Evolutionary conservation across 805 yeast species (phyloP).

Genomic region (Kregervanrija pseudodelftensis): DNA sequence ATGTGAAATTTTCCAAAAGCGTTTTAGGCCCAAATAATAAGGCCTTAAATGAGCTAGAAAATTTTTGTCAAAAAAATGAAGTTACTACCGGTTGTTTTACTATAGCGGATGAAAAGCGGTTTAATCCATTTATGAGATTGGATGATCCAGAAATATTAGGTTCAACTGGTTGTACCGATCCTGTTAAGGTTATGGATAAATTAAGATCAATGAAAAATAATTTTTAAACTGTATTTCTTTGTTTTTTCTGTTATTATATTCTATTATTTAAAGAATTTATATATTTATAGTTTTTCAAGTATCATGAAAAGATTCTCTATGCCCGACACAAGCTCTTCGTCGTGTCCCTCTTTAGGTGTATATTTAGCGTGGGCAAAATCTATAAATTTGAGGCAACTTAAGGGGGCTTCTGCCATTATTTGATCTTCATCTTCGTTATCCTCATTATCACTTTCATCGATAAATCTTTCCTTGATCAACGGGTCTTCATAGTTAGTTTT

Average conservation of each 20-base stretch:
- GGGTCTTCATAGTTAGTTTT: constrained; percentile 34
- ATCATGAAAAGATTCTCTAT: constrained; percentile 50
- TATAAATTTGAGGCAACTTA: constrained; percentile 61
- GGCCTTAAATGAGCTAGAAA: constrained; percentile 48
- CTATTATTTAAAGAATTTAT: not conserved
- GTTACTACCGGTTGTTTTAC: constrained; percentile 83
- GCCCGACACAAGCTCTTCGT: constrained; percentile 65
- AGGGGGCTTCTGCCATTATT: constrained; percentile 22
- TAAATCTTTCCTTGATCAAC: constrained; percentile 16
- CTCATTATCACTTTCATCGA: constrained; percentile 29
- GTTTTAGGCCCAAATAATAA: constrained; percentile 41
- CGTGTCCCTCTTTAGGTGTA: constrained; percentile 58
- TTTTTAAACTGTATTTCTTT: constrained; percentile 22
- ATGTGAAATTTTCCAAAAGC: constrained; percentile 68
- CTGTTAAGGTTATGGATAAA: constrained; percentile 57
- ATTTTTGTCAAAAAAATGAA: constrained; percentile 49
- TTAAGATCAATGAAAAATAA: constrained; percentile 74
- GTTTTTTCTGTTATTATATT: not conserved
- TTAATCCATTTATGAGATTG: constrained; percentile 87
- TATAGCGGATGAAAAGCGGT: constrained; percentile 68
- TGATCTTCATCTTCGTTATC: constrained; percentile 20
- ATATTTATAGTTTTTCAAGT: constrained; percentile 26
- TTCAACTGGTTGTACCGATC: constrained; percentile 46
- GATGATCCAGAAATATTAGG: constrained; percentile 54
- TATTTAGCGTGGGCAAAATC: constrained; percentile 86